phyloP scores from a whole-genome alignment of 257 asterid genomes.

The Solanum sejunctum region DNA sequence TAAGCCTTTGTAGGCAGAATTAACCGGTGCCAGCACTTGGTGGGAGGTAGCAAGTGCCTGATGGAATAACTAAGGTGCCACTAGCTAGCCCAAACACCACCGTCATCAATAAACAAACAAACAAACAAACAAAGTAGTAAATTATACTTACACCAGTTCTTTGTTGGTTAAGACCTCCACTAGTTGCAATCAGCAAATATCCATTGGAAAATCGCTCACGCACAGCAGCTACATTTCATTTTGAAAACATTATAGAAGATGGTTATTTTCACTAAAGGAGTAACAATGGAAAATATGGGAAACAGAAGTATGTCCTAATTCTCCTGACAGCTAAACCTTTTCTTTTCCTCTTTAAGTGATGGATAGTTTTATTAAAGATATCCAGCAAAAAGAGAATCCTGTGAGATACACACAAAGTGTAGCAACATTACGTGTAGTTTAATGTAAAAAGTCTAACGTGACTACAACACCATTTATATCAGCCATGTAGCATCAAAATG shows the following conservation, averaged over 20 bases:
- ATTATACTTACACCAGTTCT: slow-evolving; percentile 82
- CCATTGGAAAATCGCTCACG: slow-evolving; percentile 74
- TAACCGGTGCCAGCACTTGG: not conserved
- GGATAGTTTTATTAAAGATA: not conserved
- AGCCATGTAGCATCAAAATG: not conserved
- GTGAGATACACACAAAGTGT: not conserved
- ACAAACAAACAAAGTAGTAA: not conserved
- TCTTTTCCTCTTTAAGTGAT: not conserved
- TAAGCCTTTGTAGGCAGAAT: not conserved
- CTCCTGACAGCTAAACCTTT: not conserved
- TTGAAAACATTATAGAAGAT: slow-evolving; percentile 14
- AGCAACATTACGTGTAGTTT: not conserved
- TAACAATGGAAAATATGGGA: not conserved
- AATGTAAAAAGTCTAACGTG: not conserved
- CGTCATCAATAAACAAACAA: not conserved
- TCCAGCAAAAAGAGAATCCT: not conserved
- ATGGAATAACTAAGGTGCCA: not conserved
- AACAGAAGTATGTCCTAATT: not conserved
- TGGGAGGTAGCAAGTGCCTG: not conserved
- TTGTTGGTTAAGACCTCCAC: slow-evolving; percentile 98
- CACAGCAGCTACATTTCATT: slow-evolving; percentile 54
- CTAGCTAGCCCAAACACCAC: not conserved
- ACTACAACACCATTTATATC: not conserved
- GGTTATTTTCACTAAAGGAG: not conserved
- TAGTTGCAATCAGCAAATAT: slow-evolving; percentile 90